Conservation (phyloP, 2,329 filamentous ascomycete genomes). For the Laburnicola sp. region DNA sequence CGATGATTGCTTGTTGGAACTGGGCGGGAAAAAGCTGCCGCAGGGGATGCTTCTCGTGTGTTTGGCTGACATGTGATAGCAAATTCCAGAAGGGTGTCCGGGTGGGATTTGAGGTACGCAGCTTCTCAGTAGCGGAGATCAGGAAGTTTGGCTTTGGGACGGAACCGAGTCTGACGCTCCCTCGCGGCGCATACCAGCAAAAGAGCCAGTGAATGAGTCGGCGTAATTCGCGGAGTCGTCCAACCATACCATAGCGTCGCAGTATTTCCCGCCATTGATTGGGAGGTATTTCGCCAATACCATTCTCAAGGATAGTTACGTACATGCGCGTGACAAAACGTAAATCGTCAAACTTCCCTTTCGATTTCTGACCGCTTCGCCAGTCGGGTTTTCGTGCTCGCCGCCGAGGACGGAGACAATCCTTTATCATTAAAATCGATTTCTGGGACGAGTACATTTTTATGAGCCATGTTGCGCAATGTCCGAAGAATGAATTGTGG, state of each 20-base stretch:
- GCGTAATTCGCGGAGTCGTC: slow-evolving; percentile 56
- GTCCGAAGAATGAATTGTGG: slow-evolving; percentile 35
- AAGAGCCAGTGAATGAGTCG: slow-evolving; percentile 58
- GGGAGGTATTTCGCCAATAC: slow-evolving; percentile 46
- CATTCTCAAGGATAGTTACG: slow-evolving; percentile 52
- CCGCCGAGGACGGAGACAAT: slow-evolving; percentile 46
- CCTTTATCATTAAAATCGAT: slow-evolving; percentile 49
- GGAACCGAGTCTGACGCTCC: slow-evolving; percentile 17
- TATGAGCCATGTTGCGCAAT: slow-evolving; percentile 56
- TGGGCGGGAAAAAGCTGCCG: slow-evolving; percentile 28
- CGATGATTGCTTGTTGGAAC: slow-evolving; percentile 35
- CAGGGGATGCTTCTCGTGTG: slow-evolving; percentile 27
- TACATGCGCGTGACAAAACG: slow-evolving; percentile 54
- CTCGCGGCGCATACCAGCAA: slow-evolving; percentile 41
- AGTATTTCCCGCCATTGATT: slow-evolving; percentile 61
- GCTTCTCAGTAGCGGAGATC: slow-evolving; percentile 20
- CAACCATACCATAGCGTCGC: slow-evolving; percentile 61
- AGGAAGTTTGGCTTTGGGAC: slow-evolving; percentile 30
- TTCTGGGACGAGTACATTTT: slow-evolving; percentile 47
- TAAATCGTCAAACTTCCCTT: slow-evolving; percentile 42
- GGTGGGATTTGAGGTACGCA: slow-evolving; percentile 21
- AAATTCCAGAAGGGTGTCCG: slow-evolving; percentile 17
- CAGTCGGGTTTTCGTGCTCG: slow-evolving; percentile 41
- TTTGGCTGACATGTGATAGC: slow-evolving; percentile 16
- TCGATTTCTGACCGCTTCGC: background rate